These are phyloP conservation scores for Ambrosia trifida DNA, from an alignment of 129 eudicot genomes.

Conservation along the genomic window DNA sequence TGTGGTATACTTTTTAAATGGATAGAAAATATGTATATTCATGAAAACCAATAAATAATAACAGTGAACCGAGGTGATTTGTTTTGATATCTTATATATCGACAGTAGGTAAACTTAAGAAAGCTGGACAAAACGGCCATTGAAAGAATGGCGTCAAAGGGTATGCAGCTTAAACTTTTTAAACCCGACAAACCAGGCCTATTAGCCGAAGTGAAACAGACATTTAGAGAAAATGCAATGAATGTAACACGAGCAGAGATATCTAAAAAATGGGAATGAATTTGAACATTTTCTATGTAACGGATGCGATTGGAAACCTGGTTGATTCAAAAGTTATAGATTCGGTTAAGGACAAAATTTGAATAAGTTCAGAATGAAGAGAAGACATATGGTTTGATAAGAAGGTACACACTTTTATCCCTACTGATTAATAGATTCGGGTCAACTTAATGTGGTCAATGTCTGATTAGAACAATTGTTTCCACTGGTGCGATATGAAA, in stretches of 20 bases:
- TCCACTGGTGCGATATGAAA: constrained; percentile 81
- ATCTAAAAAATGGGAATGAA: constrained; percentile 55
- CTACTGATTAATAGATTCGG: not conserved
- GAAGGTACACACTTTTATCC: constrained; percentile 48
- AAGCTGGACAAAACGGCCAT: constrained; percentile 32
- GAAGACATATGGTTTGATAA: constrained; percentile 90
- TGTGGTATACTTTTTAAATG: too few species aligned
- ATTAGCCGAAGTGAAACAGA: constrained; percentile 76
- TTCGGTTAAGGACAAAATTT: constrained; percentile 56
- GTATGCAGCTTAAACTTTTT: constrained; percentile 63
- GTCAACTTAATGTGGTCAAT: not conserved
- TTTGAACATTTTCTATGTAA: constrained; percentile 59
- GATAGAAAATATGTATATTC: too few species aligned
- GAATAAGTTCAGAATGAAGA: constrained; percentile 72
- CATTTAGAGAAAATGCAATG: constrained; percentile 87
- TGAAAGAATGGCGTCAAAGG: constrained; percentile 87
- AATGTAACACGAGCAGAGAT: constrained; percentile 89
- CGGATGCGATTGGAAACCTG: constrained; percentile 65
- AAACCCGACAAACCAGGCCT: constrained; percentile 59
- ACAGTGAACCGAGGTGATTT: not conserved
- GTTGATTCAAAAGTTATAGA: constrained; percentile 62
- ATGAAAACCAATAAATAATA: not conserved
- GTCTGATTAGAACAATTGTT: not conserved
- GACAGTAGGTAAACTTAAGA: not conserved
- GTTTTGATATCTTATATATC: not conserved